Base-by-base conservation (phyloP, 2,329 filamentous ascomycete genomes). In the Epichloe baconii region DNA sequence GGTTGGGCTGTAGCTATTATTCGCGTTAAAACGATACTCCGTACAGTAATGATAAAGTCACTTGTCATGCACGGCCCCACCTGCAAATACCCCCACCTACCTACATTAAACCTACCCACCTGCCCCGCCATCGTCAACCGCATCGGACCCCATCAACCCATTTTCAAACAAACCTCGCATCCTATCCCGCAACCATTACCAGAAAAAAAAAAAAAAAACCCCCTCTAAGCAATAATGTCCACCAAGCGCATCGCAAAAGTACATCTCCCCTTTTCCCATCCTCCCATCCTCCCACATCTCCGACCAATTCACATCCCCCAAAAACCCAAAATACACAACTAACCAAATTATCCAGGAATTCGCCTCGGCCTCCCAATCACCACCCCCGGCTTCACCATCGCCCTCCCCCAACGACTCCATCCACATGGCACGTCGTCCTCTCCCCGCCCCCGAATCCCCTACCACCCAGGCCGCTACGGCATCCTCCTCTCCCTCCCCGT, bases 401-500 rank as follows among this genome's bases (percentile, higher is more conserved):
- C 61, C 52, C 72, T 79, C 17, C 65, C 62, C 66, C 55, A 71
- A 74, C 55, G 57, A 68, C 46, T 65, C 77, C 64, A 66, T 81
- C 50, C 70, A 76, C 62, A 40, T 80, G 78, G 78, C 68, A 73
- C 63, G 63, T 77, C 55, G 66, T 64, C 15, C 66, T 80, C 52
- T 41, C 60, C 2, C 75, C 75, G 2, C 76, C 77, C 47, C 68
- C 3, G 53, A 57, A 37, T 71, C 72, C 3, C 69, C 57, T 81
- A 78, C 70, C 62, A 67, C 74, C 83, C 81, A 59, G 89, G 89
- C 62, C 72, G 71, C 57, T 96, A 88, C 77, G 79, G 79, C 58
- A 71, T 96, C 54, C 70, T 82, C 55, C 74, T 95, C 58, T 75
- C 69, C 41, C 80, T 96, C 11, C 88, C 89, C 14, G 70, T 74